Evolutionary conservation across 1,139 yeast species (phyloP).

Genomic region (Oligophagozyma castellii): DNA sequence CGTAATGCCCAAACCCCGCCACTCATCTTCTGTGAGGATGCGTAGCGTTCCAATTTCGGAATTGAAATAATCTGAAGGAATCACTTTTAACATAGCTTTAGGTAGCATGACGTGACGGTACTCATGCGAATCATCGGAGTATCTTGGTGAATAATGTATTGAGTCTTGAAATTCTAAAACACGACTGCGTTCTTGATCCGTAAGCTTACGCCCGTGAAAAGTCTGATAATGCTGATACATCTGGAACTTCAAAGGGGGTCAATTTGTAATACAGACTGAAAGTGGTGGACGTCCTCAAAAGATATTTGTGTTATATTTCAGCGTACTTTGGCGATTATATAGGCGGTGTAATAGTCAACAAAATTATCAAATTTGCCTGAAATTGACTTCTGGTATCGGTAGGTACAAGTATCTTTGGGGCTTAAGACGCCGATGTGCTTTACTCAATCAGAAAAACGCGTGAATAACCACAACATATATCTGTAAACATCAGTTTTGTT

Average conservation of each 20-base stretch:
- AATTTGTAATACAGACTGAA: too few species aligned
- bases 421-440: too few species aligned
- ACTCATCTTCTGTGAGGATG: slow-evolving; percentile 85
- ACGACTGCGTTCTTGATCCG: slow-evolving; percentile 74
- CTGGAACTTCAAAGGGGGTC: too few species aligned
- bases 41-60: slow-evolving; percentile 91
- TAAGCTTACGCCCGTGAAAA: slow-evolving; percentile 46
- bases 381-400: too few species aligned
- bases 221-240: slow-evolving; percentile 24
- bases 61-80: slow-evolving; percentile 93
- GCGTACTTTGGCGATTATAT: not conserved
- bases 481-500: too few species aligned
- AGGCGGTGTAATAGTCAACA: too few species aligned
- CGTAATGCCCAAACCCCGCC: slow-evolving; percentile 97
- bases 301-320: not conserved
- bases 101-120: slow-evolving; percentile 95
- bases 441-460: too few species aligned
- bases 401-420: too few species aligned
- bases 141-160: slow-evolving; percentile 87
- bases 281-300: too few species aligned
- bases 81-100: slow-evolving; percentile 84
- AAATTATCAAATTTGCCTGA: too few species aligned
- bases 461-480: too few species aligned
- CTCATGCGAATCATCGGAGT: slow-evolving; percentile 82
- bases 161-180: slow-evolving; percentile 85